Percentiles rank a stretch among this genome's conserved stretches.
These are phyloP conservation scores for Pythium plurisporium DNA, from an alignment of 352 stramenopile species.

Conservation along the genomic window DNA sequence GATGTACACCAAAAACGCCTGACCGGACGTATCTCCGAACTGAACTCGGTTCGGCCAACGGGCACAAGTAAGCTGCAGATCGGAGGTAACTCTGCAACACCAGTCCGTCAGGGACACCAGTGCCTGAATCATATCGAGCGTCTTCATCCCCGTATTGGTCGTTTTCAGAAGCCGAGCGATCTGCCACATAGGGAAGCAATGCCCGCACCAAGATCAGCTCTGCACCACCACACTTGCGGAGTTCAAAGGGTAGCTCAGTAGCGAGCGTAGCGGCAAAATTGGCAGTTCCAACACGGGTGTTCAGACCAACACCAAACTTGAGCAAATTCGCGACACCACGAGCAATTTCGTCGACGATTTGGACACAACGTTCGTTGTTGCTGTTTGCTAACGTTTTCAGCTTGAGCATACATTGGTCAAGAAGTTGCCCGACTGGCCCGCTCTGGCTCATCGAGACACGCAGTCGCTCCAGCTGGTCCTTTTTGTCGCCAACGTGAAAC, in stretches of 20 bases:
- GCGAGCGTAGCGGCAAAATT: constrained; percentile 75
- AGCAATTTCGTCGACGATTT: constrained; percentile 48
- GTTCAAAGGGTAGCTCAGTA: constrained; percentile 60
- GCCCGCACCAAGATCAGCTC: constrained; percentile 52
- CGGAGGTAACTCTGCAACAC: constrained; percentile 72
- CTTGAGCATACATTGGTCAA: constrained; percentile 51
- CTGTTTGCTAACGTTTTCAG: constrained; percentile 44
- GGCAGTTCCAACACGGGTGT: constrained; percentile 71
- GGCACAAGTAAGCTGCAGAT: constrained; percentile 66
- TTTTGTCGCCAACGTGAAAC: constrained; percentile 78
- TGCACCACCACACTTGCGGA: constrained; percentile 58
- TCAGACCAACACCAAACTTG: constrained; percentile 75
- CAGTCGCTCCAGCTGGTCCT: constrained; percentile 74
- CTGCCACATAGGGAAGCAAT: constrained; percentile 52
- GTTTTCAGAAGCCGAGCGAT: constrained; percentile 59
- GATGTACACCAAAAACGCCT: constrained; percentile 59
- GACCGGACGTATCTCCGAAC: constrained; percentile 55
- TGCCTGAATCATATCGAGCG: constrained; percentile 35
- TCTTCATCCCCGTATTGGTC: constrained; percentile 67
- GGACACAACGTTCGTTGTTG: constrained; percentile 29
- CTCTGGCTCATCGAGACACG: constrained; percentile 72
- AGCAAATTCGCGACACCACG: constrained; percentile 50
- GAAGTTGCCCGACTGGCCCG: constrained; percentile 65
- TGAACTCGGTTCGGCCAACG: constrained; percentile 40
- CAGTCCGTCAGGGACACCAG: constrained; percentile 46